These are phyloP conservation scores for Cadophora sp. DNA, from an alignment of 2,329 filamentous ascomycete species.

Conservation along the genomic window DNA sequence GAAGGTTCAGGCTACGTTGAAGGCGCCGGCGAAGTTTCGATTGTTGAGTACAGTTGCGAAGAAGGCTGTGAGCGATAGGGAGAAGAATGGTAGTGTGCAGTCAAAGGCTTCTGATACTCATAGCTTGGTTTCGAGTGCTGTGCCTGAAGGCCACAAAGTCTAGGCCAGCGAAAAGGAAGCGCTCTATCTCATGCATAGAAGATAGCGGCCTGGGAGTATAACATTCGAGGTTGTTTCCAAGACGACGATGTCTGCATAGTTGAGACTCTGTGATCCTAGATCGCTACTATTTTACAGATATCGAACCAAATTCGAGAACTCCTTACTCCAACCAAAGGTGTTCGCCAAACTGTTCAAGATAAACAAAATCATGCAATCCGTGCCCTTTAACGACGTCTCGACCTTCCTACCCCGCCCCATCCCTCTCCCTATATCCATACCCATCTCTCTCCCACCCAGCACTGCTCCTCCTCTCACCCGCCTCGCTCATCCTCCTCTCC, in stretches of 20 bases:
- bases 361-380: neutral
- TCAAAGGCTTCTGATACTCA: neutral
- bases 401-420: too few species aligned
- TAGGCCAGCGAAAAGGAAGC: neutral
- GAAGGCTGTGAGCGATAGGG: neutral
- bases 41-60: neutral
- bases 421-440: neutral
- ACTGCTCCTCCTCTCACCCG: conserved; percentile 13
- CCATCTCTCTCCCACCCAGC: conserved; percentile 1
- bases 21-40: neutral
- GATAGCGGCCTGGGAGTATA: neutral
- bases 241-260: neutral
- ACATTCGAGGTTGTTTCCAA: neutral
- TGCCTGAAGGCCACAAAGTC: too few species aligned
- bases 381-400: conserved; percentile 4
- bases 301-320: neutral
- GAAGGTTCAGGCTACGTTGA: neutral
- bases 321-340: neutral
- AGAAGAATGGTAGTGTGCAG: neutral
- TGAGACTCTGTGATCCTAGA: neutral
- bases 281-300: neutral
- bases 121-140: neutral
- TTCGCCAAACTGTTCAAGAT: neutral
- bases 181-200: neutral
- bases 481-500: conserved; percentile 10